A percentile compares a stretch with the other conserved stretches of the same genome.
Conservation (phyloP, 306 rosid species). For the Vicia sativa region DNA sequence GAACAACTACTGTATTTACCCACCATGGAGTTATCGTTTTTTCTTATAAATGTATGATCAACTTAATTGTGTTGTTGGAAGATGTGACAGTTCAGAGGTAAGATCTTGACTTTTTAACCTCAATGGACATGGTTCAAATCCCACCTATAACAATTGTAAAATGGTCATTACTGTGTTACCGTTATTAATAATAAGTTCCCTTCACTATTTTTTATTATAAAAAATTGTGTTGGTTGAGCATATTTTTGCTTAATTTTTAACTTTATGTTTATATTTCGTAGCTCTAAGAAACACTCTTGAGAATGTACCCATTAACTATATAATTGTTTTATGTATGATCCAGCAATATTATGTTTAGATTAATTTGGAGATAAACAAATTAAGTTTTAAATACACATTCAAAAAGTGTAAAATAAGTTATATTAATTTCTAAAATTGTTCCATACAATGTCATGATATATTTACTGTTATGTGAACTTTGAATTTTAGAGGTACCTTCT, state of each 20-base stretch:
- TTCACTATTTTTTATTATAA: too few species aligned
- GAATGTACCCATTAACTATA: conserved; percentile 11
- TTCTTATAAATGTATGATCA: too few species aligned
- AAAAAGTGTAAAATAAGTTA: not conserved
- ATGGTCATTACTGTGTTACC: too few species aligned
- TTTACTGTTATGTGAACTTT: conserved; percentile 31
- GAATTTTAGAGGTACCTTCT: conserved; percentile 79
- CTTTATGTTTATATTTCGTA: conserved; percentile 18
- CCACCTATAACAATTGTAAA: too few species aligned
- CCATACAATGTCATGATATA: conserved; percentile 9
- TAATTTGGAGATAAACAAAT: conserved; percentile 17
- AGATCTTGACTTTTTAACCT: too few species aligned
- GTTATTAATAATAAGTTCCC: too few species aligned
- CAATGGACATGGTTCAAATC: too few species aligned
- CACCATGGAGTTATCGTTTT: too few species aligned
- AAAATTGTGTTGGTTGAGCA: not conserved
- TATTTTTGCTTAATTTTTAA: conserved; percentile 10
- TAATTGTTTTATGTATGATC: conserved; percentile 3
- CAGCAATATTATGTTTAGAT: conserved; percentile 7
- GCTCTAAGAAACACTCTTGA: conserved; percentile 26
- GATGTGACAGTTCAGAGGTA: conserved; percentile 53
- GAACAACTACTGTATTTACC: too few species aligned
- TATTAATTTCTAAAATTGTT: conserved; percentile 16
- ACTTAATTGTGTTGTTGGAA: too few species aligned
- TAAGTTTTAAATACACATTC: not conserved